phyloP scores from a whole-genome alignment of 2,329 filamentous ascomycete species.

The Lojkania enalia region DNA sequence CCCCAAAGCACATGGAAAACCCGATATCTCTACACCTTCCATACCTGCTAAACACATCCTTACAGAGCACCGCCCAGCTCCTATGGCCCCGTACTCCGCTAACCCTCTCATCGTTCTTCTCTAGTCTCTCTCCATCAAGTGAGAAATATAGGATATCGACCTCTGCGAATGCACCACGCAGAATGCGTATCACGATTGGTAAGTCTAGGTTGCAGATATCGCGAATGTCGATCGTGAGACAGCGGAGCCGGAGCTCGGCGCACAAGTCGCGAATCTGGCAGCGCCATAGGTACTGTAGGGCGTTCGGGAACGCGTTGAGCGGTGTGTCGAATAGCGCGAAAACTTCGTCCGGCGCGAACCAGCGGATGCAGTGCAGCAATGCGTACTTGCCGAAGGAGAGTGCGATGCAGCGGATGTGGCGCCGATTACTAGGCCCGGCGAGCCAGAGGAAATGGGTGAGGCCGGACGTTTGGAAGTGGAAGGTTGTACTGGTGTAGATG shows the following conservation, averaged over 20 bases:
- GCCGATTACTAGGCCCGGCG: constrained; percentile 26
- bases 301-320: constrained; percentile 19
- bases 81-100: not conserved
- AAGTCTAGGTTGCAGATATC: constrained; percentile 22
- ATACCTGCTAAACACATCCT: not conserved
- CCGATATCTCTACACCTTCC: no score
- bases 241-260: constrained; percentile 26
- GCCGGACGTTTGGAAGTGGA: constrained; percentile 24
- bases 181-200: constrained; percentile 26
- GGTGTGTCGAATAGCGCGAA: constrained; percentile 33
- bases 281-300: constrained; percentile 35
- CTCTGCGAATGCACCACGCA: constrained; percentile 23
- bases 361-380: constrained; percentile 34
- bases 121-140: not conserved
- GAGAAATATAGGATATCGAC: constrained; percentile 20
- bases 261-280: constrained; percentile 35
- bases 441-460: constrained; percentile 22
- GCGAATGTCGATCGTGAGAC: constrained; percentile 28
- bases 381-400: constrained; percentile 26
- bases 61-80: constrained; percentile 6
- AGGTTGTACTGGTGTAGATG: constrained; percentile 32
- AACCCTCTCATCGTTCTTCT: constrained; percentile 10
- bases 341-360: constrained; percentile 33
- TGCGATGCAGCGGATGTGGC: constrained; percentile 24
- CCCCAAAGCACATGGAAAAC: no score